phyloP scores from a whole-genome alignment of 768 basidiomycete species.

The Kwoniella dendrophila region DNA sequence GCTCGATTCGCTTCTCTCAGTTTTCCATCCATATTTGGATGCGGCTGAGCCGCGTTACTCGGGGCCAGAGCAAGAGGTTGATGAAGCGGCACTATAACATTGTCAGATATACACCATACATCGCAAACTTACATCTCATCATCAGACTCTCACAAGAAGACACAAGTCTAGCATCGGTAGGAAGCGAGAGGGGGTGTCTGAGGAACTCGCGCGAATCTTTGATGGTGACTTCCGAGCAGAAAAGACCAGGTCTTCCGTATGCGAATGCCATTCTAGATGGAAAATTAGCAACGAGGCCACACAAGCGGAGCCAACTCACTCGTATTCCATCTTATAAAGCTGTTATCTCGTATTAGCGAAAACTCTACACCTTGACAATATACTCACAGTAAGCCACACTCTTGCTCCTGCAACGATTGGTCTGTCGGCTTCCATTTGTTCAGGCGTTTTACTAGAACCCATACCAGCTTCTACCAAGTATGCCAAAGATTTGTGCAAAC shows the following conservation, averaged over 20 bases:
- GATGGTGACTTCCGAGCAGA: slow-evolving; percentile 21
- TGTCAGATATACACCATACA: neutral
- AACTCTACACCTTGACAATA: neutral
- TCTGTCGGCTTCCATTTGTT: slow-evolving; percentile 36
- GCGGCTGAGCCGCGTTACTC: slow-evolving; percentile 15
- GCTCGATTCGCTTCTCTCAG: slow-evolving; percentile 24
- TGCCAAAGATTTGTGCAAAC: slow-evolving; percentile 39
- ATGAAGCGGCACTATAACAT: slow-evolving; percentile 29
- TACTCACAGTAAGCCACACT: slow-evolving; percentile 45
- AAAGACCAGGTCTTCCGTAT: slow-evolving; percentile 31
- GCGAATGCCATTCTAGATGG: slow-evolving; percentile 33
- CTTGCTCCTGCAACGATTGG: slow-evolving; percentile 42
- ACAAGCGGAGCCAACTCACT: slow-evolving; percentile 25
- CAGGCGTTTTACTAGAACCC: slow-evolving; percentile 35
- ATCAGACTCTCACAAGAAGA: slow-evolving; percentile 33
- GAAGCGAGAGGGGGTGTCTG: slow-evolving; percentile 28
- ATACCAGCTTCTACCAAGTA: slow-evolving; percentile 40
- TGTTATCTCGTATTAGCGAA: slow-evolving; percentile 1
- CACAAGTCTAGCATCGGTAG: slow-evolving; percentile 37
- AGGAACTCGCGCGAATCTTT: slow-evolving; percentile 26
- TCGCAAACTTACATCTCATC: slow-evolving; percentile 23
- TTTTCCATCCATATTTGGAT: slow-evolving; percentile 42
- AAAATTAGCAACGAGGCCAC: neutral
- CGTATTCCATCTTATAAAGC: slow-evolving; percentile 44
- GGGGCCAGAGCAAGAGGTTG: slow-evolving; percentile 37